Evolutionary conservation across 116 monocot species (phyloP).

Genomic region (Iris pallida): DNA sequence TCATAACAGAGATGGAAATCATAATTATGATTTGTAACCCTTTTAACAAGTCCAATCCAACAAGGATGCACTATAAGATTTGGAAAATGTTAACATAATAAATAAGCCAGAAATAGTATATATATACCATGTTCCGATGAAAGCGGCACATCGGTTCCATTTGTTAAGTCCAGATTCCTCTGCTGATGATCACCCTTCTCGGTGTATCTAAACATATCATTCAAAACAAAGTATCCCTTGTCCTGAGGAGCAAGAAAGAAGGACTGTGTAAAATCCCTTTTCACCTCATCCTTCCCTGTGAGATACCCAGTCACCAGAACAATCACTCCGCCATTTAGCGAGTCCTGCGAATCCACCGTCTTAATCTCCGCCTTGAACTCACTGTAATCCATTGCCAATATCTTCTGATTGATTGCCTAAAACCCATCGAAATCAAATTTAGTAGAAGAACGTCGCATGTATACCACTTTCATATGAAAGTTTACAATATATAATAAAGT

Average conservation of each 20-base stretch:
- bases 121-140: constrained; percentile 26
- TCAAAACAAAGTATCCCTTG: constrained; percentile 85
- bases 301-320: constrained; percentile 88
- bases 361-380: constrained; percentile 55
- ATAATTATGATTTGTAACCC: no score
- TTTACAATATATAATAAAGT: no score
- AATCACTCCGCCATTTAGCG: constrained; percentile 65
- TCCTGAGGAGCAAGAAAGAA: constrained; percentile 98
- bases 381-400: constrained; percentile 54
- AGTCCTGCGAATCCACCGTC: constrained; percentile 87
- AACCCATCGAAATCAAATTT: neutral
- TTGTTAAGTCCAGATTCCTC: constrained; percentile 11
- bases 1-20: no score
- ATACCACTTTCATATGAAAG: no score
- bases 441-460: no score
- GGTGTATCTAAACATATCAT: constrained; percentile 84
- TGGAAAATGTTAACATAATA: no score
- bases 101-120: no score
- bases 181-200: constrained; percentile 21
- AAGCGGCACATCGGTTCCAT: constrained; percentile 18
- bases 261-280: constrained; percentile 73
- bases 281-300: constrained; percentile 39
- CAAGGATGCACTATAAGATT: no score
- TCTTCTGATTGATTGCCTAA: constrained; percentile 88
- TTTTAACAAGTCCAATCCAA: no score